Base-by-base conservation (phyloP, 768 basidiomycete species). In the Termitomyces sp. region DNA sequence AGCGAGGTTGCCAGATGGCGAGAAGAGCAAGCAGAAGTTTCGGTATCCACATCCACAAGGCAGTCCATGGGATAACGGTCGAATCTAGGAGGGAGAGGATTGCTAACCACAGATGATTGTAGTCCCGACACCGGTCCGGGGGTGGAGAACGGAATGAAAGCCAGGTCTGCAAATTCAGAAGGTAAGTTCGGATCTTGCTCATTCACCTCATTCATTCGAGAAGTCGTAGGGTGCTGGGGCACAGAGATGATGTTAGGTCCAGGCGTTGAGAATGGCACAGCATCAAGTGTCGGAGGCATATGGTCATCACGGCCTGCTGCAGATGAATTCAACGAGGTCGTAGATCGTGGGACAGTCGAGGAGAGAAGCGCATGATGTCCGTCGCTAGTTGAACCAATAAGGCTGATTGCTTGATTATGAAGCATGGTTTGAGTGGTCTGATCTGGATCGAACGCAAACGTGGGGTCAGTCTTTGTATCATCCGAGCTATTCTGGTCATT, bases 401-500 rank as follows among this genome's bases (percentile, higher is more conserved):
- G 5, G 18, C 33, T 40, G 40, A 24, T 9, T 38, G 8, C 13
- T 48, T 24, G 45, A 55, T 44, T 12, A 44, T 33, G 11, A 4
- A 22, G 22, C 12, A 36, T 24, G 15, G 18, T 18, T n/a, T 45
- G 58, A 58, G 58, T 51, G 6, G 40, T 28, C 33, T 36, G 61
- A 46, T 32, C 33, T 28, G 49, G 57, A 39, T 53, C 60, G 65
- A 52, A 71, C 28, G 69, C 71, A 65, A 68, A 73, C 9, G 64
- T 63, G 15, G 55, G 38, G 12, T 66, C 63, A 28, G 51, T 38
- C 44, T 65, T 63, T 12, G 22, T 22, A 45, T 55, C n/a, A 38
- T 22, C n/a, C 12, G 18, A 33, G n/a, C 28, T 57, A 42, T 49
- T 24, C 15, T 55, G 36, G 15, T 42, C 39, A 20, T 12, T 52